Percentiles rank a stretch among this genome's conserved stretches.
phyloP scores from a whole-genome alignment of 768 basidiomycete species.

The Mycena galericulata region DNA sequence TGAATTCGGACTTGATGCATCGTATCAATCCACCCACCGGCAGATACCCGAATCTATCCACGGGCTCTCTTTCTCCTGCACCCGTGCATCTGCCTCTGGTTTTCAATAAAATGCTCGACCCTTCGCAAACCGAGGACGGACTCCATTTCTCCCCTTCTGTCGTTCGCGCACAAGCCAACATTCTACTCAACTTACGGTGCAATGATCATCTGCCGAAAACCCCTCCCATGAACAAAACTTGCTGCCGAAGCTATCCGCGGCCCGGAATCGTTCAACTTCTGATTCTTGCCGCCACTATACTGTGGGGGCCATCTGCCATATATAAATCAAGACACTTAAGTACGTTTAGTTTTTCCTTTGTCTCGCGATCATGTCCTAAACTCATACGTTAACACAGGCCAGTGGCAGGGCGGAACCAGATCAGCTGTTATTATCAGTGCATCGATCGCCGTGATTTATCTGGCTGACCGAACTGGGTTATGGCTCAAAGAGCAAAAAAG shows the following conservation, averaged over 20 bases:
- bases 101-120: slow-evolving; percentile 84
- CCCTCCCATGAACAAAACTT: slow-evolving; percentile 80
- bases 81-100: slow-evolving; percentile 76
- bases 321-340: background rate
- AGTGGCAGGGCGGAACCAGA: slow-evolving; percentile 45
- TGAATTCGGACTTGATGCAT: slow-evolving; percentile 89
- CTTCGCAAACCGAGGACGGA: slow-evolving; percentile 84
- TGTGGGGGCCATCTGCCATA: slow-evolving; percentile 65
- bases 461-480: slow-evolving; percentile 87
- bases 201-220: slow-evolving; percentile 75
- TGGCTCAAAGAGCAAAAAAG: slow-evolving; percentile 94
- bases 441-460: slow-evolving; percentile 75
- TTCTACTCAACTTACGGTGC: slow-evolving; percentile 85
- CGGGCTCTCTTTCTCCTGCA: slow-evolving; percentile 34
- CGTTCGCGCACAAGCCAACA: slow-evolving; percentile 76
- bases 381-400: slow-evolving; percentile 26
- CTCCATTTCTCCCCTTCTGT: slow-evolving; percentile 80
- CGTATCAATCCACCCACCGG: slow-evolving; percentile 59
- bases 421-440: slow-evolving; percentile 73
- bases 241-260: slow-evolving; percentile 82
- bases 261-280: slow-evolving; percentile 68
- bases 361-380: slow-evolving; percentile 16
- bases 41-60: slow-evolving; percentile 7
- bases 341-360: background rate
- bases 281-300: slow-evolving; percentile 58